Base-by-base conservation (phyloP, 176 grass and related monocot genomes). In the Poa annua region DNA sequence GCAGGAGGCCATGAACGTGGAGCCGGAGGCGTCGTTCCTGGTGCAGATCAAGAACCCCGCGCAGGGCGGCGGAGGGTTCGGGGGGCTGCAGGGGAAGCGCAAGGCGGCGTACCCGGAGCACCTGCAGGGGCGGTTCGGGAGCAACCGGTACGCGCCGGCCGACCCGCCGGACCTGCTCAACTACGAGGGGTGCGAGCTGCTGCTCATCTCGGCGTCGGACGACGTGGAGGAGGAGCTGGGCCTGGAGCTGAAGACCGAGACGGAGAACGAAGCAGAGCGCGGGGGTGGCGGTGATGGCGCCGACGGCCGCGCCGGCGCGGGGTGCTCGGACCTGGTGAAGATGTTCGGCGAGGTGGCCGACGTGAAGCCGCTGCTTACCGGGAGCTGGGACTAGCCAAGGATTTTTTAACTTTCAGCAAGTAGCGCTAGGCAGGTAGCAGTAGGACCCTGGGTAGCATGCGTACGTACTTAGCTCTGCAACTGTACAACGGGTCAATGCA, bases 41-140 rank as follows among this genome's bases (percentile, higher is more conserved):
- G 87, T 98, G 81, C 95, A 98, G 80, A 86, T 98, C 52, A 95
- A 93, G 89, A 98, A 98, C 83, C 95, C 95, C 1, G 86, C 88
- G 13, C 90, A 85, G 63, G 68, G 56, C 0, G 24, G 39, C 3
- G 33, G 79, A 20, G 79, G 78, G 10, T 98, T 94, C 61, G 81
- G 79, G 22, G 95, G 92, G 5, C 66, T 94, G 54, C 92, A 79
- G 80, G 69, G 36, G 33, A 98, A 98, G 88, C 90, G 95, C 24
- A 88, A 63, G 60, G 92, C 95, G 6, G 86, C 66, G 68, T 94
- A 88, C 84, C 95, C 92, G 1, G 88, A 83, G 39, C 84, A 85
- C 65, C 47, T 95, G 55, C 95, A 95, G 73, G 95, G 75, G 24
- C 66, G 48, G 71, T 89, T 98, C 55, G 92, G 92, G 80, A 82